Evolutionary conservation across 495 filamentous ascomycete species (phyloP).

Genomic region (Neurospora sp.): DNA sequence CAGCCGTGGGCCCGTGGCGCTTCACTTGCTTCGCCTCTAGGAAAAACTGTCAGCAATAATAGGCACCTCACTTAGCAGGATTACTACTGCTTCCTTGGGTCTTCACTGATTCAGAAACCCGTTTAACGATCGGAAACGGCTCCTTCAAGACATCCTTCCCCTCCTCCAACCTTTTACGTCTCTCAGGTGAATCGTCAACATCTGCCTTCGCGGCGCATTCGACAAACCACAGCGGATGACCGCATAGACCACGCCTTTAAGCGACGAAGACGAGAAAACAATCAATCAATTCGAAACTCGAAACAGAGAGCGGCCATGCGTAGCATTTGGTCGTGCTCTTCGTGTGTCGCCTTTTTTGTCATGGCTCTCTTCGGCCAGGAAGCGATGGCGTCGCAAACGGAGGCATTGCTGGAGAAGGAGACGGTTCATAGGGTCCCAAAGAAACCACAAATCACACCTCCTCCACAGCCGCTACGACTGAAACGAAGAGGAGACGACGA

Average conservation of each 20-base stretch:
- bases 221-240: not conserved
- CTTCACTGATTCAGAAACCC: not conserved
- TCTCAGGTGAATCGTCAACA: not conserved
- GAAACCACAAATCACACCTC: constrained; percentile 2
- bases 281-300: not conserved
- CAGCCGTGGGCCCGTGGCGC: not conserved
- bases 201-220: not conserved
- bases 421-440: constrained; percentile 28
- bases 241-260: not conserved
- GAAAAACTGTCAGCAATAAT: not conserved
- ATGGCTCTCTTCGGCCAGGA: constrained; percentile 15
- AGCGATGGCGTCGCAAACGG: constrained; percentile 12
- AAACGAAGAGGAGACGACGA: constrained; percentile 10
- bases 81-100: not conserved
- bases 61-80: not conserved
- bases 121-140: not conserved
- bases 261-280: not conserved
- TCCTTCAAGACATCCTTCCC: not conserved
- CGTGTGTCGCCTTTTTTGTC: constrained; percentile 15
- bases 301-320: constrained; percentile 20
- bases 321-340: constrained; percentile 15
- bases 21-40: not conserved
- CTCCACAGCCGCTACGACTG: constrained; percentile 16
- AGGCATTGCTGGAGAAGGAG: constrained; percentile 5
- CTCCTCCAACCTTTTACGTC: not conserved